phyloP scores from a whole-genome alignment of 208 protist genomes.

The Trypanosoma caninum region DNA sequence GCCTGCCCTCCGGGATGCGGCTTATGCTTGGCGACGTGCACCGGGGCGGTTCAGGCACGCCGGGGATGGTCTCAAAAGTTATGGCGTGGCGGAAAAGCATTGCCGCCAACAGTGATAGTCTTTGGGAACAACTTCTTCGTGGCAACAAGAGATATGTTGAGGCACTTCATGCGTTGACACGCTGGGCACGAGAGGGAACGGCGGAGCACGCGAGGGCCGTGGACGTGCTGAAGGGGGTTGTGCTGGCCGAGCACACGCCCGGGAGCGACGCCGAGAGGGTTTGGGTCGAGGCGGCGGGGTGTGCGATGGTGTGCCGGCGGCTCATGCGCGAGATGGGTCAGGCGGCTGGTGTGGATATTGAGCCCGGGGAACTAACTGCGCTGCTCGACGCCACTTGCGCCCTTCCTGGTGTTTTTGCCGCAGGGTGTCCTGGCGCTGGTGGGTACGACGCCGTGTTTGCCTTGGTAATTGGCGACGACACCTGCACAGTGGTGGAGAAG shows the following conservation, averaged over 20 bases:
- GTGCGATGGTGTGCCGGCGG: slow-evolving; percentile 39
- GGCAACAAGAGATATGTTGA: slow-evolving; percentile 74
- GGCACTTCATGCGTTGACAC: slow-evolving; percentile 40
- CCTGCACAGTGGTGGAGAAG: slow-evolving; percentile 46
- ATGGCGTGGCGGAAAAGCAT: slow-evolving; percentile 85
- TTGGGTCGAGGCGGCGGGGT: slow-evolving; percentile 42
- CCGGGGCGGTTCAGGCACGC: slow-evolving; percentile 90
- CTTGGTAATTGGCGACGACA: slow-evolving; percentile 67
- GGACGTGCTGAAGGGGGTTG: slow-evolving; percentile 13
- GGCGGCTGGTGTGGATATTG: slow-evolving; percentile 74
- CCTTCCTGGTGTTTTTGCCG: slow-evolving; percentile 88
- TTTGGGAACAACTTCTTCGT: slow-evolving; percentile 65
- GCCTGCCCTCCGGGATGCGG: slow-evolving; percentile 75
- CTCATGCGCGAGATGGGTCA: slow-evolving; percentile 81
- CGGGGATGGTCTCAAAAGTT: slow-evolving; percentile 93
- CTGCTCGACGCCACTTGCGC: slow-evolving; percentile 82
- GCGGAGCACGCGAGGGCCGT: slow-evolving; percentile 7
- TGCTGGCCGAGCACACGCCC: slow-evolving; percentile 21
- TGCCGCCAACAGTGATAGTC: slow-evolving; percentile 29
- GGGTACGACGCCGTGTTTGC: slow-evolving; percentile 94
- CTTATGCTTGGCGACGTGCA: slow-evolving; percentile 90
- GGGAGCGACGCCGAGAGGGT: slow-evolving; percentile 24
- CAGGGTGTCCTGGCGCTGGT: slow-evolving; percentile 92
- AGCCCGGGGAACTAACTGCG: slow-evolving; percentile 78
- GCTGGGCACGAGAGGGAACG: slow-evolving; percentile 19